These are phyloP conservation scores for Mycena leptocephala DNA, from an alignment of 768 basidiomycete species.

Conservation along the genomic window DNA sequence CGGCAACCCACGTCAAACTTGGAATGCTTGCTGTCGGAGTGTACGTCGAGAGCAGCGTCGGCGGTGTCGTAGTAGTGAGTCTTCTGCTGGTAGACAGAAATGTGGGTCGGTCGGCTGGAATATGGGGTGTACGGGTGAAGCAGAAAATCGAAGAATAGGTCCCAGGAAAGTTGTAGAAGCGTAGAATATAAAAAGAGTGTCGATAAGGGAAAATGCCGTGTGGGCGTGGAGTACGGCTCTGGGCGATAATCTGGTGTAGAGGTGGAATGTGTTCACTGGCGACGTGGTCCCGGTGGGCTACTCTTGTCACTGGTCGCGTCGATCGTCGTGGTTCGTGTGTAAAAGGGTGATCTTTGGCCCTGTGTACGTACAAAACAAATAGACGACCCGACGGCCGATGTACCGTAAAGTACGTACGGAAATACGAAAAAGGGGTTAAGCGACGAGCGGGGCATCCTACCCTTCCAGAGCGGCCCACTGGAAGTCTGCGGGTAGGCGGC, in stretches of 20 bases:
- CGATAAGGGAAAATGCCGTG: background rate
- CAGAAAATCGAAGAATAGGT: background rate
- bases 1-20: no score
- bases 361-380: conserved; percentile 7
- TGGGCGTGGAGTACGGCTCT: background rate
- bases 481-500: no score
- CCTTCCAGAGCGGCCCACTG: no score
- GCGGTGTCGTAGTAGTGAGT: background rate
- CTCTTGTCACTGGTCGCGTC: background rate
- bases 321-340: background rate
- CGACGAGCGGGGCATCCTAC: no score
- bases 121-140: background rate
- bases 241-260: background rate
- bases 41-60: no score
- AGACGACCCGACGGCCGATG: background rate
- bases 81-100: background rate
- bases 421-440: no score
- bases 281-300: background rate
- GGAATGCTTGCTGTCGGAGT: no score
- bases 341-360: background rate
- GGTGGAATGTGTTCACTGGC: background rate
- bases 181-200: background rate
- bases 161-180: background rate
- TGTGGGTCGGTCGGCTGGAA: background rate
- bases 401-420: background rate